Conservation (phyloP, 768 basidiomycete genomes). For the Russula sp. region DNA sequence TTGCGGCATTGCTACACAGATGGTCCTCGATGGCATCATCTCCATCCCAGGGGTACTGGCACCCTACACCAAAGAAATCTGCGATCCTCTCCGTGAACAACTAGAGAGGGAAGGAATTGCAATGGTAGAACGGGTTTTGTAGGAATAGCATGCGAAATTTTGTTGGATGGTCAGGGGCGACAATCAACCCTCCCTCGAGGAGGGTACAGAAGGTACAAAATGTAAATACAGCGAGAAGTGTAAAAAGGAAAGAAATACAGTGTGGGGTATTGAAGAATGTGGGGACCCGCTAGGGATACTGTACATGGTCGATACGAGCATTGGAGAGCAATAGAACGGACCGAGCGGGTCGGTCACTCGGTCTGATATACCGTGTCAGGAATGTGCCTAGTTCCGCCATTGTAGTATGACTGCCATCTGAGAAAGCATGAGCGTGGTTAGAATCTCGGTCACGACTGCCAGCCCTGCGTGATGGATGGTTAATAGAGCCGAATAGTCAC, state of each 20-base stretch:
- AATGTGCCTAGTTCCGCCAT: slow-evolving; percentile 36
- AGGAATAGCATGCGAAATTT: slow-evolving; percentile 23
- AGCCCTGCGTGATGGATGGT: slow-evolving; percentile 54
- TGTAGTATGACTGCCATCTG: slow-evolving; percentile 57
- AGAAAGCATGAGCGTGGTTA: slow-evolving; percentile 69
- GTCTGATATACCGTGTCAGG: neutral
- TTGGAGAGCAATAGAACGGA: neutral
- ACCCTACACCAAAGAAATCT: slow-evolving; percentile 83
- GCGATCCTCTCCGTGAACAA: slow-evolving; percentile 60
- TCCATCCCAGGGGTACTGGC: slow-evolving; percentile 72
- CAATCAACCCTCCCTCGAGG: neutral
- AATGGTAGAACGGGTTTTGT: slow-evolving; percentile 63
- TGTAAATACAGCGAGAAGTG: neutral
- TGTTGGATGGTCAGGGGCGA: neutral
- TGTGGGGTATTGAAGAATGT: neutral
- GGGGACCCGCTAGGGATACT: slow-evolving; percentile 12
- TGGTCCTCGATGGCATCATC: slow-evolving; percentile 83
- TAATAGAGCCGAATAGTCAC: slow-evolving; percentile 54
- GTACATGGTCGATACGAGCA: neutral
- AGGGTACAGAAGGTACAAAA: neutral
- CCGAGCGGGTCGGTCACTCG: neutral
- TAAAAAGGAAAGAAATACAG: slow-evolving; percentile 9
- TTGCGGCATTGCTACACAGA: slow-evolving; percentile 89
- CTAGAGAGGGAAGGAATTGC: slow-evolving; percentile 74
- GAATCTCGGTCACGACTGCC: slow-evolving; percentile 64